A percentile compares a stretch with the other conserved stretches of the same genome.
Conservation (phyloP, 2,329 filamentous ascomycete genomes). For the Dothideomycetes sp. region DNA sequence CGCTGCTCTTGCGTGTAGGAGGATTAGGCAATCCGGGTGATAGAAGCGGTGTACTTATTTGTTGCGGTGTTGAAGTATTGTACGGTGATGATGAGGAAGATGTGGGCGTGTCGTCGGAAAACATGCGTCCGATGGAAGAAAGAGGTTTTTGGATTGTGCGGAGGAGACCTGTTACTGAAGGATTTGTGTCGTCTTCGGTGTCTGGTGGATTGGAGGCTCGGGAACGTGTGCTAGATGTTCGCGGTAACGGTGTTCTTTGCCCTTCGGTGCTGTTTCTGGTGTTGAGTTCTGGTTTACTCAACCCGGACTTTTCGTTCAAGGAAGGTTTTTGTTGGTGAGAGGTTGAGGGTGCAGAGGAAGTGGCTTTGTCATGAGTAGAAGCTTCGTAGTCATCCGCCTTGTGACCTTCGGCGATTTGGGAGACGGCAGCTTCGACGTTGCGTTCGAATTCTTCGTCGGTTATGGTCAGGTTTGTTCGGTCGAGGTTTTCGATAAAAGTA, state of each 20-base stretch:
- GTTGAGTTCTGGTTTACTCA: slow-evolving; percentile 49
- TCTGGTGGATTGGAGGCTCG: slow-evolving; percentile 6
- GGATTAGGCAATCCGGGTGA: slow-evolving; percentile 37
- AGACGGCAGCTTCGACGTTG: slow-evolving; percentile 94
- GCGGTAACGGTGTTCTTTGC: slow-evolving; percentile 50
- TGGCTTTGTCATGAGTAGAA: slow-evolving; percentile 18
- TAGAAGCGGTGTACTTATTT: slow-evolving; percentile 41
- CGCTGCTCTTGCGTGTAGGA: slow-evolving; percentile 17
- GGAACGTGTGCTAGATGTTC: slow-evolving; percentile 22
- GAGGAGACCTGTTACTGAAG: slow-evolving; percentile 74
- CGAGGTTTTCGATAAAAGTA: slow-evolving; percentile 93
- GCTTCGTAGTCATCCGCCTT: slow-evolving; percentile 44
- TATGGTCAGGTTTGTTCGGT: slow-evolving; percentile 86
- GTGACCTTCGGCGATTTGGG: slow-evolving; percentile 87
- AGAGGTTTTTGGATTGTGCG: slow-evolving; percentile 86
- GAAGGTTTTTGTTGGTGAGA: slow-evolving; percentile 20
- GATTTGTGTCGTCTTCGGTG: slow-evolving; percentile 55
- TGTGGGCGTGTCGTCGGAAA: slow-evolving; percentile 56
- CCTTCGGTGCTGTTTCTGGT: slow-evolving; percentile 51
- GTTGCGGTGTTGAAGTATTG: slow-evolving; percentile 38
- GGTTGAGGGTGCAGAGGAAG: slow-evolving; percentile 23
- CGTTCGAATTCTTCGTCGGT: slow-evolving; percentile 90
- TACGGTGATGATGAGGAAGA: slow-evolving; percentile 18
- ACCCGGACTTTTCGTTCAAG: slow-evolving; percentile 40
- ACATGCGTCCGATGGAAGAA: slow-evolving; percentile 87